Percentiles rank a stretch among this genome's conserved stretches.
Evolutionary conservation across 768 basidiomycete genomes (phyloP).

Genomic region (Pisolithus marmoratus): DNA sequence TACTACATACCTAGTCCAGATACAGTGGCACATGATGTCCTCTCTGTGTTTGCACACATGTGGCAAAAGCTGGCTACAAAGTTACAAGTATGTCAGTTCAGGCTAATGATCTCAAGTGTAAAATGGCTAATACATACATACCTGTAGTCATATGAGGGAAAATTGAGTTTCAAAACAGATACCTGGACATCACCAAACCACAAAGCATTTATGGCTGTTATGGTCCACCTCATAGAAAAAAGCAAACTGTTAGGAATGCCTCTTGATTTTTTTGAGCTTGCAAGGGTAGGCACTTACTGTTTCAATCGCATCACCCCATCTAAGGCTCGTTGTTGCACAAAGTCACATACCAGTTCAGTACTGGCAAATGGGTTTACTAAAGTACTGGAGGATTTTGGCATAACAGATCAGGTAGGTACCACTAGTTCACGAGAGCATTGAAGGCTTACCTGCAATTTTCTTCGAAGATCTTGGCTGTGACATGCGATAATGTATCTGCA

Average conservation of each 20-base stretch:
- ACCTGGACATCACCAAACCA: constrained; percentile 36
- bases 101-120: neutral
- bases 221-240: constrained; percentile 28
- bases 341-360: constrained; percentile 30
- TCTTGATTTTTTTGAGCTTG: constrained; percentile 35
- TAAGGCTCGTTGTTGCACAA: neutral
- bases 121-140: neutral
- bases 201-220: constrained; percentile 25
- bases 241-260: constrained; percentile 22
- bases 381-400: constrained; percentile 32
- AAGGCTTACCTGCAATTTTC: too few relatives aligned
- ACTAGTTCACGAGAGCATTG: neutral
- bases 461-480: too few relatives aligned
- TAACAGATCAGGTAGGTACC: constrained; percentile 26
- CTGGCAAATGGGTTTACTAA: constrained; percentile 29
- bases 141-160: constrained; percentile 23
- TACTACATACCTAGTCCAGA: constrained; percentile 14
- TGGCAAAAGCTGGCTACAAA: neutral
- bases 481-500: too few relatives aligned
- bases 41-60: constrained; percentile 8
- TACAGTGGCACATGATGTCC: constrained; percentile 17
- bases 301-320: neutral
- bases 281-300: constrained; percentile 10
- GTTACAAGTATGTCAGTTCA: neutral
- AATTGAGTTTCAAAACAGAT: constrained; percentile 30